A percentile compares a stretch with the other conserved stretches of the same genome.
Evolutionary conservation across 2,329 filamentous ascomycete species (phyloP).

Genomic region (Aureobasidium sp.): DNA sequence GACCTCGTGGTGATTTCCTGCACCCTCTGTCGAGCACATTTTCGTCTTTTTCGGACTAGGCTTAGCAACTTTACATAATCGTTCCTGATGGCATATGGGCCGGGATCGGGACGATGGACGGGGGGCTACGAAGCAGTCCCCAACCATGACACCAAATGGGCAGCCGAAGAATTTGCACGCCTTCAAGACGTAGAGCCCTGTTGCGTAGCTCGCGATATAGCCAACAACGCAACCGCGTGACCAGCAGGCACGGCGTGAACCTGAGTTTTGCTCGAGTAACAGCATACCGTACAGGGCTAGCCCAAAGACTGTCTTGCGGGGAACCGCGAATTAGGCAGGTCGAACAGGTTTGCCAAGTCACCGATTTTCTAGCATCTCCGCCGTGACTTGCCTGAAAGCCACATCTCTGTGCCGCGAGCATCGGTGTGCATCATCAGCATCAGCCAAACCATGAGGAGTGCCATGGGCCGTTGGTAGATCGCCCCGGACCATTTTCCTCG

Average conservation of each 20-base stretch:
- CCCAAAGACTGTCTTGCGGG: slow-evolving; percentile 4
- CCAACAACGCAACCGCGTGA: background rate
- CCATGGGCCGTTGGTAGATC: background rate
- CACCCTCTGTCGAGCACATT: slow-evolving; percentile 13
- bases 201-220: background rate
- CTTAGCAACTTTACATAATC: slow-evolving; percentile 11
- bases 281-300: background rate
- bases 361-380: background rate
- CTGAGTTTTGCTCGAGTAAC: slow-evolving; percentile 10
- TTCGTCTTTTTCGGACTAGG: slow-evolving; percentile 11
- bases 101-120: background rate
- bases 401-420: background rate
- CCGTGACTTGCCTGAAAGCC: background rate
- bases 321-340: background rate
- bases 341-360: background rate
- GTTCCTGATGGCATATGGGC: background rate
- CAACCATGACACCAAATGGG: too few relatives aligned
- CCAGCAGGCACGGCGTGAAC: background rate
- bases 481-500: slow-evolving; percentile 2
- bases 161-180: background rate
- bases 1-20: slow-evolving; percentile 10
- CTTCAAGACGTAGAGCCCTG: background rate
- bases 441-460: background rate
- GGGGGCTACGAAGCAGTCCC: background rate
- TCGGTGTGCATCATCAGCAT: background rate